Evolutionary conservation across 2,329 filamentous ascomycete genomes (phyloP), one percentile per base, ranked within the genome.

Genomic region (Penicillium sp.): DNA sequence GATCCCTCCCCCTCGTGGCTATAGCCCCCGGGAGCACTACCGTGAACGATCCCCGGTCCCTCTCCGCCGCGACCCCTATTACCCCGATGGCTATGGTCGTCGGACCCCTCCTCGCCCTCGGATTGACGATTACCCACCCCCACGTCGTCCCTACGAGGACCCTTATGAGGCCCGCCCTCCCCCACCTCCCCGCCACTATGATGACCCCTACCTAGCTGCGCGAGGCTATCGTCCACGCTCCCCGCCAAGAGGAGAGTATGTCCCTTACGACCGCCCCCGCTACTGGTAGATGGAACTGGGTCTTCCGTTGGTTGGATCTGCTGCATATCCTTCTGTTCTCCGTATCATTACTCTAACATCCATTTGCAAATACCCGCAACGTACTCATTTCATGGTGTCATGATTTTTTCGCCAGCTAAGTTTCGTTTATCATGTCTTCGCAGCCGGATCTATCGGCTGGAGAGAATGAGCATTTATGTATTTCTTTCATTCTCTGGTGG

Each of bases 11-110:
- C 85, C 83, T 51, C 83, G 89, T 61, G 88, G 86, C 52, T 95
- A 95, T 70, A 95, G 87, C 70, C 91, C 90, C 55, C 86, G 87
- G 57, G 83, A 87, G 58, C 82, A 87, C 57, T 95, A 95, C 72
- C 90, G 92, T 67, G 89, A 95, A 65, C 85, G 91, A 63, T 92
- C 89, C 64, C 78, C 80, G 39, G 87, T 87, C 49, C 86, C 80
- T 16, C 57, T 72, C 47, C 79, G 87, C 52, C 86, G 89, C 60
- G 87, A 92, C 28, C 46, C 46, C 53, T 95, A 95, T 73, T 95
- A 96, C 72, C 88, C 92, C 56, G 83, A 87, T 65, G 77, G 78
- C 59, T 83, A 87, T 61, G 82, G 86, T 41, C 90, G 91, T 64
- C 86, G 89, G 50, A 89, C 88, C 49, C 89, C 89, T 53, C 87